A percentile compares a stretch with the other conserved stretches of the same genome.
These are phyloP conservation scores for Miamiensis avidus DNA, from an alignment of 169 alveolate species.

Conservation along the genomic window DNA sequence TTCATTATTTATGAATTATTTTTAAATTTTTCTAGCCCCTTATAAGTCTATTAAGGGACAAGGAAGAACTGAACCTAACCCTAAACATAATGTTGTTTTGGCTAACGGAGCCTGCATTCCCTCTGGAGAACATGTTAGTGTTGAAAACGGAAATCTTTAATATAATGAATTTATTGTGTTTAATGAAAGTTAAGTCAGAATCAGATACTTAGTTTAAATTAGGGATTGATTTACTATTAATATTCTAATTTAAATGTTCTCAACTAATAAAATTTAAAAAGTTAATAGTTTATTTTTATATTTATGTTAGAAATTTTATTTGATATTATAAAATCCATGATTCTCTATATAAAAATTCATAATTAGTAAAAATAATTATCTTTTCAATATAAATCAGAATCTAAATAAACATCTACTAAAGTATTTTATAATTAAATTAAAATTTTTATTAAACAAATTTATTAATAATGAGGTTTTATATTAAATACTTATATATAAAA, in stretches of 20 bases:
- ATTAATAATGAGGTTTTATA: too few species aligned
- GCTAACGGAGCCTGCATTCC: slow-evolving; percentile 69
- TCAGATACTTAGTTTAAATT: slow-evolving; percentile 60
- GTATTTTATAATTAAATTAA: too few species aligned
- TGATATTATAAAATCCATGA: too few species aligned
- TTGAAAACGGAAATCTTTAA: slow-evolving; percentile 5
- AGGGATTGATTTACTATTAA: background rate
- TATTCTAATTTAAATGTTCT: too few species aligned
- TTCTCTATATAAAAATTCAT: too few species aligned
- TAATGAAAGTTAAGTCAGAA: slow-evolving; percentile 62
- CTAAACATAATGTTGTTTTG: slow-evolving; percentile 35
- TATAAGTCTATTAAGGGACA: slow-evolving; percentile 44
- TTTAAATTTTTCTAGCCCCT: background rate
- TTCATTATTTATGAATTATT: too few species aligned
- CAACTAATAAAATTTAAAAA: too few species aligned
- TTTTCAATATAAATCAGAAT: too few species aligned
- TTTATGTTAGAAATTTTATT: too few species aligned
- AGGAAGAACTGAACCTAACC: slow-evolving; percentile 63
- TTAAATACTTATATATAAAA: too few species aligned
- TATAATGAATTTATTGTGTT: slow-evolving; percentile 78
- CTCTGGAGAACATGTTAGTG: slow-evolving; percentile 54
- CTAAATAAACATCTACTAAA: too few species aligned
- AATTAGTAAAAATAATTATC: background rate
- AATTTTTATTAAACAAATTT: too few species aligned
- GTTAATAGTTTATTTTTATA: background rate